Base-by-base conservation (phyloP, 2,329 filamentous ascomycete genomes). In the Ilyonectria robusta region DNA sequence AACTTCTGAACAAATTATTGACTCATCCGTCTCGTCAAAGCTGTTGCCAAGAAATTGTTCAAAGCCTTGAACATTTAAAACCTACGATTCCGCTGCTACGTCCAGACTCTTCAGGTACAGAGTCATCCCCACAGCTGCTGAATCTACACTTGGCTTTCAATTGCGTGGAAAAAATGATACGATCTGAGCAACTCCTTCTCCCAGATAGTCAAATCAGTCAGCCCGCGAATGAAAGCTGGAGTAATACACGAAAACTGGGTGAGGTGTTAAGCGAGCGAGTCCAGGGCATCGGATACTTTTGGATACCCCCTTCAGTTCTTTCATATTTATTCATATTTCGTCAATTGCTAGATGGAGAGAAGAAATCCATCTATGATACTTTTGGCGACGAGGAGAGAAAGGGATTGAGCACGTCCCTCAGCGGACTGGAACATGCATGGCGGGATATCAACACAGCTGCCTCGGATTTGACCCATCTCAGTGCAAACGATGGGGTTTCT, bases 61-160 rank as follows among this genome's bases (percentile, higher is more conserved):
- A 62, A 42, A 47, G 21, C 11, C 23, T 62, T 2, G 31, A 40
- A 5, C 40, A 46, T 2, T 57, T 53, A 46, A 51, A 42, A 11
- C 23, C 21, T 29, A 26, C 37, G 11, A 48, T 58, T 31, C 31
- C 46, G 44, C 13, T 6, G 23, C 6, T 23, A 10, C 13, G n/a
- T n/a, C 46, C 13, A n/a, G 26, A 46, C 19, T 3, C 29, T 6
- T 53, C 54, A 1, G 35, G 15, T 6, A 11, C 13, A 2, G 54
- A 58, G 19, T 19, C 51, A 7, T 56, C 61, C 1, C 61, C 61
- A 2, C 61, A 63, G 9, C n/a, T 58, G 11, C 23, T 63, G n/a
- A 63, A 63, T 15, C 35, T 63, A 4, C 46, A 56, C 1, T 13
- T 63, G 33, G 51, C 53, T 8, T 42, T 42, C 3, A 26, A 23